Evolutionary conservation across 768 basidiomycete genomes (phyloP).

Genomic region (Sarcomyxa edulis): DNA sequence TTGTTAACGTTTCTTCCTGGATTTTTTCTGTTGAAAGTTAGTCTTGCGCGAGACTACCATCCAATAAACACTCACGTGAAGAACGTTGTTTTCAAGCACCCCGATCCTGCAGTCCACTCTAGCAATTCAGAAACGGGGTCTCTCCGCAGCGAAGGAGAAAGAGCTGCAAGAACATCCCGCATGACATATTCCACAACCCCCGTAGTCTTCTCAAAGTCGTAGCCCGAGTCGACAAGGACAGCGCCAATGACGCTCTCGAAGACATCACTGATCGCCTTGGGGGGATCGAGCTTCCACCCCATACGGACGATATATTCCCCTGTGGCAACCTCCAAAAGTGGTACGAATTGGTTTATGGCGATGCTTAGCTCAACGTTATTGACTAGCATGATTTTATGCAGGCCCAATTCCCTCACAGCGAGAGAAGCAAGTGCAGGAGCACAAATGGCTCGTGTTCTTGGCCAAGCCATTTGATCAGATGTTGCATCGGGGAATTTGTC

Average conservation of each 20-base stretch:
- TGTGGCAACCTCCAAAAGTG: constrained; percentile 49
- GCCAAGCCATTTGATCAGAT: constrained; percentile 71
- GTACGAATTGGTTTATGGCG: constrained; percentile 58
- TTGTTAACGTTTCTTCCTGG: constrained; percentile 22
- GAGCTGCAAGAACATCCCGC: constrained; percentile 55
- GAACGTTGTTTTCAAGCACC: constrained; percentile 43
- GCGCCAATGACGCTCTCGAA: constrained; percentile 85
- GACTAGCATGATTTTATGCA: constrained; percentile 69
- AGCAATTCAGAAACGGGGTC: constrained; percentile 74
- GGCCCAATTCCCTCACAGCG: constrained; percentile 54
- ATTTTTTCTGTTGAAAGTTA: constrained; percentile 14
- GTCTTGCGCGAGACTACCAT: not conserved
- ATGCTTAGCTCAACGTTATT: constrained; percentile 63
- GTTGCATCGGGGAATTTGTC: constrained; percentile 64
- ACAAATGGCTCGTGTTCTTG: constrained; percentile 69
- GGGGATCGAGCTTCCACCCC: constrained; percentile 82
- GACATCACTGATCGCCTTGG: constrained; percentile 80
- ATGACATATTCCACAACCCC: constrained; percentile 58
- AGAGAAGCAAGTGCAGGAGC: constrained; percentile 67
- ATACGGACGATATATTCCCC: constrained; percentile 57
- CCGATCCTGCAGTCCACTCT: constrained; percentile 55
- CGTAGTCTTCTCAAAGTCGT: constrained; percentile 64
- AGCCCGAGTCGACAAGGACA: constrained; percentile 74
- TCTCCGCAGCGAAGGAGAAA: constrained; percentile 53
- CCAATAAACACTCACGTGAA: constrained; percentile 21